A percentile compares a stretch with the other conserved stretches of the same genome.
phyloP scores from a whole-genome alignment of 2,329 filamentous ascomycete species.

The Fusarium sp. region DNA sequence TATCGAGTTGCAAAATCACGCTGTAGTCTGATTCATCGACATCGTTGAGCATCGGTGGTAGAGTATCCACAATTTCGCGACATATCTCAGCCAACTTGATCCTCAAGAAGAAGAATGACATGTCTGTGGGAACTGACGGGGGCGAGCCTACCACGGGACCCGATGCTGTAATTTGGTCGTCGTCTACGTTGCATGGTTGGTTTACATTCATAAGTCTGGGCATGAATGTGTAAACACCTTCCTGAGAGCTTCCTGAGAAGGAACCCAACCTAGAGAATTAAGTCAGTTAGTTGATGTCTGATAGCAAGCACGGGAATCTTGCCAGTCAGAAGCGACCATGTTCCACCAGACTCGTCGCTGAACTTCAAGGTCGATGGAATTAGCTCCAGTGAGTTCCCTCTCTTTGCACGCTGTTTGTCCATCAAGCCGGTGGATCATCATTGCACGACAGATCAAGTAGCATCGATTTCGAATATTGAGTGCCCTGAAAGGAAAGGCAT shows the following conservation, averaged over 20 bases:
- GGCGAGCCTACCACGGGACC: not conserved
- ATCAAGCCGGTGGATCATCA: conserved; percentile 10
- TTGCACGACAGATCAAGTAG: conserved; percentile 8
- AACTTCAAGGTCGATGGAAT: conserved; percentile 3
- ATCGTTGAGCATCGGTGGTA: not conserved
- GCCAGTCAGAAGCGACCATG: conserved; percentile 20
- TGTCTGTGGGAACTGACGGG: not conserved
- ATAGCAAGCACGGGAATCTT: fast-evolving
- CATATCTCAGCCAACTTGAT: conserved; percentile 1
- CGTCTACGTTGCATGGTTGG: not conserved
- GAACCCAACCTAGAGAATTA: not conserved
- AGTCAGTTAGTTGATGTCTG: not conserved
- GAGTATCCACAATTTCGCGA: conserved; percentile 9
- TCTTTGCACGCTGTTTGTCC: not conserved
- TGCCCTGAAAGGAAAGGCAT: not conserved
- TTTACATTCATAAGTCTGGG: conserved; percentile 9
- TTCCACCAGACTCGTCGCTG: conserved; percentile 17
- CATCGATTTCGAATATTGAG: conserved; percentile 1
- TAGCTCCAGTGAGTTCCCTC: not conserved
- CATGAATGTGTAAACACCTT: conserved; percentile 4
- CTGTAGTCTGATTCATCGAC: not conserved
- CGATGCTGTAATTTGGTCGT: not conserved
- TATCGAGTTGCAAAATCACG: not conserved
- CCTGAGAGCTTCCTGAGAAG: conserved; percentile 6
- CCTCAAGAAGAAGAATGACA: conserved; percentile 10